Percentiles rank a stretch among this genome's conserved stretches.
Conservation (phyloP, 1,284 basidiomycete species). For the Hypsizygus ulmarius region DNA sequence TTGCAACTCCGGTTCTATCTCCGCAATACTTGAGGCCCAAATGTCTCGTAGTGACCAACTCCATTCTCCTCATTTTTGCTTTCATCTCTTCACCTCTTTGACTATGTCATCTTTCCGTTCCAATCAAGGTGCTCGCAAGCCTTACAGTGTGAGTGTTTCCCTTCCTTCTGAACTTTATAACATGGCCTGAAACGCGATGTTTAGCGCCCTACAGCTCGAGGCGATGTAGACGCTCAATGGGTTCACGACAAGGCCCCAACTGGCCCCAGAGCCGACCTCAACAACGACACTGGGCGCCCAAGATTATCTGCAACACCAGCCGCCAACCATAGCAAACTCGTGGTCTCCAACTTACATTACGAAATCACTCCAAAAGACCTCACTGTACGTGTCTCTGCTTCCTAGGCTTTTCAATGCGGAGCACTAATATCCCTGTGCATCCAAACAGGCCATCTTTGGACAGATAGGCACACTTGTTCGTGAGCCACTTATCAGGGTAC, state of each 20-base stretch:
- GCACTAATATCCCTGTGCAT: constrained; percentile 10
- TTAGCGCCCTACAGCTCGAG: constrained; percentile 46
- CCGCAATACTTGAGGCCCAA: constrained; percentile 12
- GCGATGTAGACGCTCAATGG: constrained; percentile 60
- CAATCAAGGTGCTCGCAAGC: constrained; percentile 37
- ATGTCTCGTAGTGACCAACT: constrained; percentile 12
- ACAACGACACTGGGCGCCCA: constrained; percentile 12
- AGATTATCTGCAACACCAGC: constrained; percentile 17
- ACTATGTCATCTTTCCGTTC: constrained; percentile 33
- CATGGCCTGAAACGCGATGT: constrained; percentile 1
- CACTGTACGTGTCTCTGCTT: constrained; percentile 59
- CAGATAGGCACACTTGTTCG: constrained; percentile 89
- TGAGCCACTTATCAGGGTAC: constrained; percentile 94
- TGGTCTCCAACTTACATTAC: constrained; percentile 90
- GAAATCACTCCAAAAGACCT: constrained; percentile 89
- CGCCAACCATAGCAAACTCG: constrained; percentile 58
- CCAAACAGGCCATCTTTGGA: constrained; percentile 79
- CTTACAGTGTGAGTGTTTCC: constrained; percentile 44
- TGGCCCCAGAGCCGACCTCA: constrained; percentile 30
- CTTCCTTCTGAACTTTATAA: background rate
- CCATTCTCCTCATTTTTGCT: background rate
- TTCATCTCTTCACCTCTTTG: background rate
- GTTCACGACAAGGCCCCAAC: constrained; percentile 68
- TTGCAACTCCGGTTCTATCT: constrained; percentile 19
- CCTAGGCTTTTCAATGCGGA: constrained; percentile 2